Evolutionary conservation across 768 basidiomycete genomes (phyloP), one percentile per base, ranked within the genome.

Genomic region (Agaricus blazei): DNA sequence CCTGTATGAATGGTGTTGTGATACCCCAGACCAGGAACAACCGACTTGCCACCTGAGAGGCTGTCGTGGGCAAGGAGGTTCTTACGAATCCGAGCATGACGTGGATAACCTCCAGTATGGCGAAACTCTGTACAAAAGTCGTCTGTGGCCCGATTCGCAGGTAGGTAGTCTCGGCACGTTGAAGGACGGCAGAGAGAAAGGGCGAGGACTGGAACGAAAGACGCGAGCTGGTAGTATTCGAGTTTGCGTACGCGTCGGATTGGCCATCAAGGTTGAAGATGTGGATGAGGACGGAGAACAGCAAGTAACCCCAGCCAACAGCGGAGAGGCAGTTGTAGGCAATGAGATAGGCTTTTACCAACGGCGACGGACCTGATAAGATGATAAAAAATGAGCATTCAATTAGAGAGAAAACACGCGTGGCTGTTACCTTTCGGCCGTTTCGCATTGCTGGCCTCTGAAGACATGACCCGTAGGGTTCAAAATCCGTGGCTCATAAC

Each of bases 1-100:
- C 90, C 58, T 73, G 67, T 0, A 77, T 74, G 62, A 85, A 90
- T 48, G 76, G 75, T 54, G 84, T 79, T 0, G 83, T 80, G 56
- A 98, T 79, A 23, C 84, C 89, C 93, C 93, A 98, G 2, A 98
- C 84, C 42, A 93, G 74, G 69, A 87, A 85, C 3, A 98, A 74
- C 40, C 93, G 75, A 59, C 87, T 90, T 0, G 83, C 78, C 38
- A 96, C 92, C 68, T 97, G 93, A 61, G 85, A 80, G 4, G 73
- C 65, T 0, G 93, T 93, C 0, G 92, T 93, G 12, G 71, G 74
- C 11, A 91, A 65, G 7, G 90, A 87, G 53, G 85, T 88, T 48
- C 86, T 74, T 44, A 98, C 96, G 76, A 85, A 83, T 0, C 93
- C 85, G 6, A 92, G 62, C 5, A 87, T 68, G 37, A 85, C 83